Evolutionary conservation across 2,329 filamentous ascomycete species (phyloP).

Genomic region (Aaosphaeria arxii): DNA sequence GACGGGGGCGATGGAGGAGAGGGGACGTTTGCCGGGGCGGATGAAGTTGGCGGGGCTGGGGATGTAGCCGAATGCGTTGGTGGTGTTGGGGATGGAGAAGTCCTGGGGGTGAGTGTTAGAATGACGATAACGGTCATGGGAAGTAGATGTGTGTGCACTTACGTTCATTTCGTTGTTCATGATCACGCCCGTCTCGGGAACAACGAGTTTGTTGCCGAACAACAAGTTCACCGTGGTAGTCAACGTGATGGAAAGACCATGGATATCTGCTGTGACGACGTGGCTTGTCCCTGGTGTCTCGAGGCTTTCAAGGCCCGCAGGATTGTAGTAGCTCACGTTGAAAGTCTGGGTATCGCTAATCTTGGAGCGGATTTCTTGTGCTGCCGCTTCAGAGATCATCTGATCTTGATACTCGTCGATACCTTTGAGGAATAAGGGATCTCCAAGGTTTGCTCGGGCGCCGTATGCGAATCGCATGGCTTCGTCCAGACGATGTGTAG

Average conservation of each 20-base stretch:
- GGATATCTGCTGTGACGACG: constrained; percentile 66
- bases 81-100: constrained; percentile 76
- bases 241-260: constrained; percentile 73
- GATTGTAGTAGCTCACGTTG: constrained; percentile 72
- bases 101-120: constrained; percentile 44
- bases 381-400: constrained; percentile 64
- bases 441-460: constrained; percentile 71
- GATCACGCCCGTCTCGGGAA: constrained; percentile 79
- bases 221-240: constrained; percentile 88
- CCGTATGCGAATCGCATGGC: constrained; percentile 89
- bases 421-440: constrained; percentile 70
- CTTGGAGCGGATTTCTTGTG: constrained; percentile 57
- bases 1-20: constrained; percentile 78
- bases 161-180: constrained; percentile 55
- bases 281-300: constrained; percentile 74
- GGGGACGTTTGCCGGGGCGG: constrained; percentile 72
- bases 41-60: constrained; percentile 81
- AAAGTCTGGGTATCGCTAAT: constrained; percentile 73
- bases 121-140: not conserved
- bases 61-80: constrained; percentile 81
- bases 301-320: constrained; percentile 61
- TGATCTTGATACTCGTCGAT: constrained; percentile 61
- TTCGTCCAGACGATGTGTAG: constrained; percentile 80
- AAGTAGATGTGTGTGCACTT: not conserved
- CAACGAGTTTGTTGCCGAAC: constrained; percentile 76